phyloP scores from a whole-genome alignment of 257 asterid genomes.

The Cordia subcordata region DNA sequence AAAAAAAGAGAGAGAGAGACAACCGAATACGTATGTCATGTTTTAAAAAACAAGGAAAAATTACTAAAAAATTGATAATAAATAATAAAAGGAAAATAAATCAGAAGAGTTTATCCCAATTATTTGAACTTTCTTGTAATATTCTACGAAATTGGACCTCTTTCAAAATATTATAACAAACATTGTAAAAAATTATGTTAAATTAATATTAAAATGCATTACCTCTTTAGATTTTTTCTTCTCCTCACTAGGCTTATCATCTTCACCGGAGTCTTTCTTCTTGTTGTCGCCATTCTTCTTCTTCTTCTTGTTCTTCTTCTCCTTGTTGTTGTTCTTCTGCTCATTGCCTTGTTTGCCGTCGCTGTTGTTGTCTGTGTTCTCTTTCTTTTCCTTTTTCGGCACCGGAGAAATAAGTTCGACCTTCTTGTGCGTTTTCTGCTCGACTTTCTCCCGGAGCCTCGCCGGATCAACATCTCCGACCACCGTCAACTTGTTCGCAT shows the following conservation, averaged over 20 bases:
- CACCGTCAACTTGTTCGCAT: slow-evolving; percentile 49
- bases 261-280: slow-evolving; percentile 21
- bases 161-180: no score
- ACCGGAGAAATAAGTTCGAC: slow-evolving; percentile 61
- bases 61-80: no score
- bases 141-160: no score
- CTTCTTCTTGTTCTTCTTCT: slow-evolving; percentile 37
- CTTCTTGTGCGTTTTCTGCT: slow-evolving; percentile 46
- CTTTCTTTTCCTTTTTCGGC: slow-evolving; percentile 34
- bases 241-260: slow-evolving; percentile 10
- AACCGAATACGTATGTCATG: no score
- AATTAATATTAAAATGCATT: background rate
- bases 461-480: slow-evolving; percentile 59
- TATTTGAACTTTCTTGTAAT: no score
- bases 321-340: slow-evolving; percentile 17
- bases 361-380: slow-evolving; percentile 23
- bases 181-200: no score
- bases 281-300: slow-evolving; percentile 28
- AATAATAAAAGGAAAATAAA: no score
- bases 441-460: slow-evolving; percentile 53
- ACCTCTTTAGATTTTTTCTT: slow-evolving; percentile 33
- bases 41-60: no score
- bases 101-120: no score
- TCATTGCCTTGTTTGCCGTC: slow-evolving; percentile 25
- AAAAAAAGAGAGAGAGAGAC: background rate